phyloP scores from a whole-genome alignment of 2,329 filamentous ascomycete species.

The Leptographium procerum region DNA sequence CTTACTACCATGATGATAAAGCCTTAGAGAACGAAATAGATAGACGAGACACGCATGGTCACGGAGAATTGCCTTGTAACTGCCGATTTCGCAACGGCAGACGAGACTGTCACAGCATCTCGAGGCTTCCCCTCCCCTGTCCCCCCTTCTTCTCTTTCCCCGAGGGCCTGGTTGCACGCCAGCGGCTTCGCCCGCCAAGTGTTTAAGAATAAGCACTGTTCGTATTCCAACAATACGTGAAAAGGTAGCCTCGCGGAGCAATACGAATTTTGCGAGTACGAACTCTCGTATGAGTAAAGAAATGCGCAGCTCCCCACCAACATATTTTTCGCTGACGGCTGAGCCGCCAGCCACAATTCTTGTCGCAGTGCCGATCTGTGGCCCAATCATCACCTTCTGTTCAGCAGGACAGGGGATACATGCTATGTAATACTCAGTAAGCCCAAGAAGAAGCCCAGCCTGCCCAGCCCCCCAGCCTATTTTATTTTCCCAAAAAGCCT shows the following conservation, averaged over 20 bases:
- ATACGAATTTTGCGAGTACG: neutral
- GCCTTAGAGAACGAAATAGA: neutral
- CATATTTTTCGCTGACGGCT: neutral
- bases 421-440: no score
- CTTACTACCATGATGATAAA: no score
- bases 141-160: neutral
- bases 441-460: neutral
- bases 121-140: neutral
- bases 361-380: neutral
- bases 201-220: neutral
- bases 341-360: neutral
- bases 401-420: slow-evolving; percentile 2
- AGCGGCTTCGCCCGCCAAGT: neutral
- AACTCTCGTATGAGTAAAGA: neutral
- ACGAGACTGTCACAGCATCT: neutral
- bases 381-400: neutral
- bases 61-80: neutral
- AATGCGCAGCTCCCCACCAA: neutral
- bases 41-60: neutral
- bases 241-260: neutral
- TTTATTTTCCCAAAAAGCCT: neutral
- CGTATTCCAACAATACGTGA: neutral
- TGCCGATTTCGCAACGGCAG: neutral
- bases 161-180: neutral
- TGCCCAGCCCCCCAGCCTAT: no score